Percentiles rank a stretch among this genome's conserved stretches.
These are phyloP conservation scores for Artemisia argyi DNA, from an alignment of 129 eudicot genomes.

Conservation along the genomic window DNA sequence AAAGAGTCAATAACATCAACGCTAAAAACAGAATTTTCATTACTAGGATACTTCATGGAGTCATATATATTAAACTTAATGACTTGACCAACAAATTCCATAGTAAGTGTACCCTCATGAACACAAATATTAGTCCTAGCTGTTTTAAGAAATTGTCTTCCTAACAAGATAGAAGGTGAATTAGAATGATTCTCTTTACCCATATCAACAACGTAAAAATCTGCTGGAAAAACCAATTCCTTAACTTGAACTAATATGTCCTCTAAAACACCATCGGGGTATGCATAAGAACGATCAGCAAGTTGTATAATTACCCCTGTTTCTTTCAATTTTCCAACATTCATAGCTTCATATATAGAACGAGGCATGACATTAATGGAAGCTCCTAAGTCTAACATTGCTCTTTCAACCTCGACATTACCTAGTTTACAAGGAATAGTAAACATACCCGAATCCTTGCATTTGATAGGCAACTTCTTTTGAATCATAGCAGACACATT, in stretches of 20 bases:
- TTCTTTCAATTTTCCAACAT: constrained; percentile 7
- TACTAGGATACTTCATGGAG: neutral
- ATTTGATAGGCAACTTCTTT: neutral
- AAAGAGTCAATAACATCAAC: neutral
- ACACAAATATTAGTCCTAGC: constrained; percentile 11
- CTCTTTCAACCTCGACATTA: neutral
- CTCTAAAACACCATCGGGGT: constrained; percentile 17
- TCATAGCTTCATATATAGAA: neutral
- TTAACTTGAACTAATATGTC: constrained; percentile 17
- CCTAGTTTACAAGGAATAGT: constrained; percentile 9
- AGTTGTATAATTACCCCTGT: constrained; percentile 14
- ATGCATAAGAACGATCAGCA: neutral
- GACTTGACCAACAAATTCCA: constrained; percentile 1
- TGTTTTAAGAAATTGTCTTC: constrained; percentile 14
- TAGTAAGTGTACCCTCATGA: neutral
- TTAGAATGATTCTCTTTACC: neutral
- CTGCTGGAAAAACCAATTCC: neutral
- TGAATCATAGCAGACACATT: constrained; percentile 10
- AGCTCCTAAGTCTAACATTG: constrained; percentile 17
- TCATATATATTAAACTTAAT: neutral
- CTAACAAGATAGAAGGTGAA: neutral
- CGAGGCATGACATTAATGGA: neutral
- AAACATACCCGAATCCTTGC: constrained; percentile 19
- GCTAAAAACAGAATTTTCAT: neutral
- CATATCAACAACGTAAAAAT: constrained; percentile 8